These are phyloP conservation scores for Metschnikowia hibisci DNA, from an alignment of 805 yeast species.

Conservation along the genomic window DNA sequence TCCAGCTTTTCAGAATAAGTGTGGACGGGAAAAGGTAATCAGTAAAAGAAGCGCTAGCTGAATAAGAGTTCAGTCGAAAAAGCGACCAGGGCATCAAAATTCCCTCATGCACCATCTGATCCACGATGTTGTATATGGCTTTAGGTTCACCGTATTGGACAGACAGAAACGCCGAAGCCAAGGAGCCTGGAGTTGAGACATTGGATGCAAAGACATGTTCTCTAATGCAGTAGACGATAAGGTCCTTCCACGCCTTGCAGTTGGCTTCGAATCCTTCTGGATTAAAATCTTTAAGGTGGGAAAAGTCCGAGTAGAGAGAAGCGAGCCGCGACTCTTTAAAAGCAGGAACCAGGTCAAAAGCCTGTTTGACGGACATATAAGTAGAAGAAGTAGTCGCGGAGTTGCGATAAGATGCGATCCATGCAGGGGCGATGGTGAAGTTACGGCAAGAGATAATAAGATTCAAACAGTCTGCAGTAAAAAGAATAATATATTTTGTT, in stretches of 20 bases:
- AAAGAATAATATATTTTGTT: no score
- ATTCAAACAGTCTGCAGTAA: no score
- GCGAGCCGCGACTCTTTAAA: slow-evolving; percentile 30
- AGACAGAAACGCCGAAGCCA: slow-evolving; percentile 7
- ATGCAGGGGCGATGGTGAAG: no score
- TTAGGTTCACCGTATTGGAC: slow-evolving; percentile 29
- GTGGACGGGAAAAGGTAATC: slow-evolving; percentile 13
- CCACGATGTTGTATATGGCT: slow-evolving; percentile 22
- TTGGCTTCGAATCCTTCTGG: slow-evolving; percentile 44
- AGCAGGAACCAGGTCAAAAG: slow-evolving; percentile 11
- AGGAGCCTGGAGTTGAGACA: slow-evolving; percentile 22
- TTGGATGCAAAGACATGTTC: slow-evolving; percentile 12
- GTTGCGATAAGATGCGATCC: no score
- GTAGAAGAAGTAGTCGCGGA: background rate
- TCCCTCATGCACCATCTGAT: slow-evolving; percentile 21
- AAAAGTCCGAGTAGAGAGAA: slow-evolving; percentile 37
- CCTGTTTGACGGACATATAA: slow-evolving; percentile 5
- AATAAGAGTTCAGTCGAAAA: slow-evolving; percentile 4
- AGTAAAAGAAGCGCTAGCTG: background rate
- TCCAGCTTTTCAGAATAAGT: slow-evolving; percentile 4
- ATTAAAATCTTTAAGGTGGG: slow-evolving; percentile 27
- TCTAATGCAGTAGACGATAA: slow-evolving; percentile 18
- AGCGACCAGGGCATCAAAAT: slow-evolving; percentile 15
- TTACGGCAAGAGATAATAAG: no score
- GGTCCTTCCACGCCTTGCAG: slow-evolving; percentile 34